These are phyloP conservation scores for Canavalia gladiata DNA, from an alignment of 306 rosid species.

Conservation along the genomic window DNA sequence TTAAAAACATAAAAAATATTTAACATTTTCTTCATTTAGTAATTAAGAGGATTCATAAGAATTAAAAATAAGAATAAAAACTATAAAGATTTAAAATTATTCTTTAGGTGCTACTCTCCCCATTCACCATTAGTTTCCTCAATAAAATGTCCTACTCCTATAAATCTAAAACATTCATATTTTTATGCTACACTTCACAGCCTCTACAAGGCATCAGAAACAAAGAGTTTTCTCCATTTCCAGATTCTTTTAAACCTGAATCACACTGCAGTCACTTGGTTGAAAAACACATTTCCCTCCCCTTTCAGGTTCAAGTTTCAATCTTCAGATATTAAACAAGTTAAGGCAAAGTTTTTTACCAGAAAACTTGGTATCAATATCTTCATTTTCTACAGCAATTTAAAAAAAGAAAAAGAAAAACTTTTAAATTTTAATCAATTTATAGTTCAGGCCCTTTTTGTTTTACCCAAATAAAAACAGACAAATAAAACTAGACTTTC, in stretches of 20 bases:
- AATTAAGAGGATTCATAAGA: too few species aligned
- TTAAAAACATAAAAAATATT: too few species aligned
- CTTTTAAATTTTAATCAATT: neutral
- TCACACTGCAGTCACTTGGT: neutral
- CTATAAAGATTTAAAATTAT: too few species aligned
- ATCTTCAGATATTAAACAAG: neutral
- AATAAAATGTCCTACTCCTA: neutral
- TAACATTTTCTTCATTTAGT: too few species aligned
- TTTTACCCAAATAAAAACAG: neutral
- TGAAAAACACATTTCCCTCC: neutral
- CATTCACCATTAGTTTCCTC: neutral
- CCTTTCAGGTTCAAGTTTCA: conserved; percentile 17
- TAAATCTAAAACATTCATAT: neutral
- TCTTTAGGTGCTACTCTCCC: neutral
- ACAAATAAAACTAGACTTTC: neutral
- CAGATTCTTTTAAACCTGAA: neutral
- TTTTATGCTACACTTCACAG: neutral
- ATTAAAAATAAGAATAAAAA: too few species aligned
- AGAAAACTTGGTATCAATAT: conserved; percentile 8
- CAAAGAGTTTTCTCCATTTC: too few species aligned
- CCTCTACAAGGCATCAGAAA: neutral
- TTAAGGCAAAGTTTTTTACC: neutral
- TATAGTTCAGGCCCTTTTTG: neutral
- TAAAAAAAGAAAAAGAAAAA: neutral
- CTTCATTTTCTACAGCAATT: neutral